Percentiles rank a stretch among this genome's conserved stretches.
Evolutionary conservation across 2,329 filamentous ascomycete genomes (phyloP).

Genomic region (Cadophora malorum): DNA sequence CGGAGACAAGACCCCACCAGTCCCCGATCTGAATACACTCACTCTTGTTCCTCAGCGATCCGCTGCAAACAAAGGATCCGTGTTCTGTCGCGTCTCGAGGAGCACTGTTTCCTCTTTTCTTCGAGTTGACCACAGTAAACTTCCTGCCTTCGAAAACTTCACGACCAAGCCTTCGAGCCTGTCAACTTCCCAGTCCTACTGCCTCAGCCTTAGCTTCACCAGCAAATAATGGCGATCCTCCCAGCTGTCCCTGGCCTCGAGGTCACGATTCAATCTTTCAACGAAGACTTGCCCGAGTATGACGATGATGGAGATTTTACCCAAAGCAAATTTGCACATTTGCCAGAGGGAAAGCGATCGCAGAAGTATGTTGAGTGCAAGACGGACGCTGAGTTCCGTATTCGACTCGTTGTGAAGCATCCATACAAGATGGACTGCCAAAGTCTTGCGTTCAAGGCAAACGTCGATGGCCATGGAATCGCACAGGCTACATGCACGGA

Average conservation of each 20-base stretch:
- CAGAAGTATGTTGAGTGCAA: constrained; percentile 35
- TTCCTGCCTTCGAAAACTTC: no score
- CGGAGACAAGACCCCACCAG: constrained; percentile 10
- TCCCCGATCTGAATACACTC: background rate
- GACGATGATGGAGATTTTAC: constrained; percentile 30
- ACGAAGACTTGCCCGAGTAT: constrained; percentile 34
- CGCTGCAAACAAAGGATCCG: no score
- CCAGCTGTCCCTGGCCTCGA: constrained; percentile 33
- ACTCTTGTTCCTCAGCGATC: background rate
- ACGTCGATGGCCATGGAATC: constrained; percentile 33
- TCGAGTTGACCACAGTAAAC: no score
- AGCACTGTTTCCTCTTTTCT: no score
- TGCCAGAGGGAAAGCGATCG: constrained; percentile 13
- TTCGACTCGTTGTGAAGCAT: constrained; percentile 26
- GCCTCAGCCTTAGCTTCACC: background rate
- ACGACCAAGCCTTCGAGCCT: background rate
- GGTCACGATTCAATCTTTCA: constrained; percentile 33
- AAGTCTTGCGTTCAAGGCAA: constrained; percentile 25
- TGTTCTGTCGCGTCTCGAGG: no score
- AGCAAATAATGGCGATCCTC: constrained; percentile 38
- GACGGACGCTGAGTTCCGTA: constrained; percentile 31
- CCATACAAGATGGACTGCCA: constrained; percentile 27
- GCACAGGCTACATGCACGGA: constrained; percentile 22
- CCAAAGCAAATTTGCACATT: constrained; percentile 14
- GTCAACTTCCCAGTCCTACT: background rate